Evolutionary conservation across 352 stramenopile species (phyloP).

Genomic region (Phytophthora capsici): DNA sequence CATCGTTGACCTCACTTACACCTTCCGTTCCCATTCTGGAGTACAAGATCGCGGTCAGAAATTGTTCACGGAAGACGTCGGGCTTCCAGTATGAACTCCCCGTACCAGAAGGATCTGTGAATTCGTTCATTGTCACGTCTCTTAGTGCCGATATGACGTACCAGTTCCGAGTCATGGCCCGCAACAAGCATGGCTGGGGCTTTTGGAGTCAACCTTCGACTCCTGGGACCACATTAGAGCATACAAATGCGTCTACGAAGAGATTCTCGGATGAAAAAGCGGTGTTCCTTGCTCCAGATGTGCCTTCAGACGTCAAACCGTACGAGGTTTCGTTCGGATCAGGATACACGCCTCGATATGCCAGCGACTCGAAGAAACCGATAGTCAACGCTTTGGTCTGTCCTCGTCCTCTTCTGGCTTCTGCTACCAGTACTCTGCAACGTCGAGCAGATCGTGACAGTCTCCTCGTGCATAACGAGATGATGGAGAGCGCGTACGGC

Average conservation of each 20-base stretch:
- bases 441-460: slow-evolving; percentile 53
- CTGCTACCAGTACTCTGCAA: slow-evolving; percentile 32
- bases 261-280: slow-evolving; percentile 12
- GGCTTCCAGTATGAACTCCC: slow-evolving; percentile 65
- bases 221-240: slow-evolving; percentile 54
- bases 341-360: slow-evolving; percentile 69
- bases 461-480: slow-evolving; percentile 63
- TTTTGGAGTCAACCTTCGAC: slow-evolving; percentile 73
- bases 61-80: slow-evolving; percentile 58
- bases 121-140: slow-evolving; percentile 53
- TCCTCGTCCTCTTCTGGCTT: slow-evolving; percentile 37
- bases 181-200: slow-evolving; percentile 71
- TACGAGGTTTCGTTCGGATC: slow-evolving; percentile 62
- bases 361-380: slow-evolving; percentile 31
- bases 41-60: slow-evolving; percentile 70
- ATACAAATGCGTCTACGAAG: not conserved
- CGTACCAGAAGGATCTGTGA: slow-evolving; percentile 29
- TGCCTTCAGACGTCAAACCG: slow-evolving; percentile 56
- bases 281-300: slow-evolving; percentile 44
- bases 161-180: slow-evolving; percentile 83
- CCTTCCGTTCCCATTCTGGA: slow-evolving; percentile 34
- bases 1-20: slow-evolving; percentile 18
- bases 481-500: slow-evolving; percentile 78
- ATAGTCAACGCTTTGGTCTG: slow-evolving; percentile 49
- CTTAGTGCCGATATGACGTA: slow-evolving; percentile 83